phyloP scores from a whole-genome alignment of 1,284 basidiomycete species.

The Trichosporon sp. region DNA sequence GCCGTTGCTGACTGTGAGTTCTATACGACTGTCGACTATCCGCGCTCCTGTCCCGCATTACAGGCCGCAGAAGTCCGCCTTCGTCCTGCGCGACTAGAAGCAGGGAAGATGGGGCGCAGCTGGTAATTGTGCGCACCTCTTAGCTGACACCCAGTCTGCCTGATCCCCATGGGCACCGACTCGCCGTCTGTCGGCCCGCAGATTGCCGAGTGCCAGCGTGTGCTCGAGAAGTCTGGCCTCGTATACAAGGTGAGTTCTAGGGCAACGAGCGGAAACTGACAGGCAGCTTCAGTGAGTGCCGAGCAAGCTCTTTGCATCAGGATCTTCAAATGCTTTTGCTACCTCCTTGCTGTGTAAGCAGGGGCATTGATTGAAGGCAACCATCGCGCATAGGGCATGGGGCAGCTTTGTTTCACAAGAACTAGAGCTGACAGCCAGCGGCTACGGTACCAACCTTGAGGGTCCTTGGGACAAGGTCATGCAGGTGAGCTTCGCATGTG shows the following conservation, averaged over 20 bases:
- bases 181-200: slow-evolving; percentile 47
- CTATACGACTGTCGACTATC: background rate
- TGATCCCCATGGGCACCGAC: slow-evolving; percentile 48
- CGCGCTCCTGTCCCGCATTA: background rate
- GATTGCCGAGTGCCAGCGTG: slow-evolving; percentile 60
- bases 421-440: slow-evolving; percentile 51
- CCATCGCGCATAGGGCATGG: no score
- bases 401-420: no score
- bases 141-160: slow-evolving; percentile 36
- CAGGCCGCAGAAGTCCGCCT: no score
- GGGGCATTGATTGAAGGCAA: no score
- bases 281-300: slow-evolving; percentile 55
- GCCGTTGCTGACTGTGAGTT: slow-evolving; percentile 26
- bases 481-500: slow-evolving; percentile 16
- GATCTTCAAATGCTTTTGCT: no score
- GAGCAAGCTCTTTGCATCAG: no score
- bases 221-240: slow-evolving; percentile 74
- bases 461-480: slow-evolving; percentile 75
- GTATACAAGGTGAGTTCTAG: slow-evolving; percentile 61
- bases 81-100: background rate
- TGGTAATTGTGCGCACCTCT: no score
- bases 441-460: slow-evolving; percentile 84
- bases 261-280: background rate
- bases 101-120: background rate
- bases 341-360: no score